Conservation (phyloP, 2,329 filamentous ascomycete species). For the Metarhizium guizhouense region DNA sequence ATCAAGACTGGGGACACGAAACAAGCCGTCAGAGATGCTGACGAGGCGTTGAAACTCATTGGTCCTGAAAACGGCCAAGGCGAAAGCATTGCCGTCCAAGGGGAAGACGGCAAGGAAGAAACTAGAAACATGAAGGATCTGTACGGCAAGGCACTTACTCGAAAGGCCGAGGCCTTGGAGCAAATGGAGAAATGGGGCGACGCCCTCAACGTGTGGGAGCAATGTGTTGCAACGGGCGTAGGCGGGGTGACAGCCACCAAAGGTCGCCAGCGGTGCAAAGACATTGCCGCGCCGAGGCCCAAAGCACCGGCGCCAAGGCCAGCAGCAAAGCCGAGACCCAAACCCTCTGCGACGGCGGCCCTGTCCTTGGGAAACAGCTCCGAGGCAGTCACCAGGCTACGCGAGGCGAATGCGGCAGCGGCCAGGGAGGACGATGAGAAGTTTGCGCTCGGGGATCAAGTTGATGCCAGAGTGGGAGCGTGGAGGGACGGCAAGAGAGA, state of each 20-base stretch:
- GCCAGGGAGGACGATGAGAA: slow-evolving; percentile 88
- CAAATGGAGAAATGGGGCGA: slow-evolving; percentile 92
- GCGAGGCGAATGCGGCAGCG: slow-evolving; percentile 76
- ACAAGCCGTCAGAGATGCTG: slow-evolving; percentile 74
- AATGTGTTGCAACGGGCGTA: slow-evolving; percentile 73
- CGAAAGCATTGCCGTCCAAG: slow-evolving; percentile 65
- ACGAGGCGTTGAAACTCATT: slow-evolving; percentile 70
- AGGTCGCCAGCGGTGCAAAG: slow-evolving; percentile 82
- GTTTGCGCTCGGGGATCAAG: slow-evolving; percentile 76
- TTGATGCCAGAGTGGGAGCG: slow-evolving; percentile 66
- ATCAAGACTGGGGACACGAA: slow-evolving; percentile 91
- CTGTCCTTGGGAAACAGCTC: slow-evolving; percentile 43
- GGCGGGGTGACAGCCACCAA: slow-evolving; percentile 79
- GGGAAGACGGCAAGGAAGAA: slow-evolving; percentile 46
- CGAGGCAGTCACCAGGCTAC: slow-evolving; percentile 73
- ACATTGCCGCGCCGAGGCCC: slow-evolving; percentile 67
- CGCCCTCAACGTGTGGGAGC: slow-evolving; percentile 70
- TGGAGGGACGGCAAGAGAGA: slow-evolving; percentile 93
- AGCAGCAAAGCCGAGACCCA: slow-evolving; percentile 36
- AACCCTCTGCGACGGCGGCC: slow-evolving; percentile 29
- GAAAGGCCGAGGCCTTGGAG: slow-evolving; percentile 92
- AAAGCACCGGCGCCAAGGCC: slow-evolving; percentile 26
- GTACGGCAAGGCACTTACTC: slow-evolving; percentile 85
- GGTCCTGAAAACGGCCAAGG: slow-evolving; percentile 69
- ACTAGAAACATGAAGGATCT: slow-evolving; percentile 85